Base-by-base conservation (phyloP, 208 protist species). In the Trypanosoma platydactyli region DNA sequence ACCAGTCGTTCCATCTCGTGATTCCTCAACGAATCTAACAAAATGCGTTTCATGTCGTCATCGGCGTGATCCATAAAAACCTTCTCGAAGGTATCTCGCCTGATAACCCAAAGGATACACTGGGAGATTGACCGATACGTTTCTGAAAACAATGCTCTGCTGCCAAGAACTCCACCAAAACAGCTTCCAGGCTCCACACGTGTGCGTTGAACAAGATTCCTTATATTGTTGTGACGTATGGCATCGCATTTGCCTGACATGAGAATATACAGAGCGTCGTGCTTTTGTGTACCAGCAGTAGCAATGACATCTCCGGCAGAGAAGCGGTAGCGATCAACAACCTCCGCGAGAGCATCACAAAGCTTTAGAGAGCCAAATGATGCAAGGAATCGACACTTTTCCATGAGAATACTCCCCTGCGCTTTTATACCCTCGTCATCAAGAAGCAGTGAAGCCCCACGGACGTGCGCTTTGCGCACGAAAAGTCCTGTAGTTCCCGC, bases 141-240 rank as follows among this genome's bases (percentile, higher is more conserved):
- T 22, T 73, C 75, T 20, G 69, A 58, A 63, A 88, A 91, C n/a
- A 73, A 24, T 27, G 80, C 76, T 41, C 20, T 80, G 63, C 74
- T 83, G 58, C 77, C 64, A 61, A 92, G 91, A 52, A 95, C 54
- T n/a, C 90, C 90, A 50, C 90, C 90, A 79, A 95, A 91, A 7
- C 53, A 58, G 9, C 72, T 54, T 24, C 87, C 87, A 0, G 77
- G 25, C 52, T 66, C 44, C 16, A 92, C 29, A 24, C 51, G 45
- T 25, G 44, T 15, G 20, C 63, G 64, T 42, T 49, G 6, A 29
- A 92, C 69, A 29, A 63, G 62, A 29, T 27, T 45, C n/a, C 38
- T 44, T 15, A 63, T 52, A 48, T 33, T 27, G 13, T 49, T 29
- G 35, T 24, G 29, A 30, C 12, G 11, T 41, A 64, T 51, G 24